phyloP scores from a whole-genome alignment of 257 asterid species.

The Jaltomata sinuosa region DNA sequence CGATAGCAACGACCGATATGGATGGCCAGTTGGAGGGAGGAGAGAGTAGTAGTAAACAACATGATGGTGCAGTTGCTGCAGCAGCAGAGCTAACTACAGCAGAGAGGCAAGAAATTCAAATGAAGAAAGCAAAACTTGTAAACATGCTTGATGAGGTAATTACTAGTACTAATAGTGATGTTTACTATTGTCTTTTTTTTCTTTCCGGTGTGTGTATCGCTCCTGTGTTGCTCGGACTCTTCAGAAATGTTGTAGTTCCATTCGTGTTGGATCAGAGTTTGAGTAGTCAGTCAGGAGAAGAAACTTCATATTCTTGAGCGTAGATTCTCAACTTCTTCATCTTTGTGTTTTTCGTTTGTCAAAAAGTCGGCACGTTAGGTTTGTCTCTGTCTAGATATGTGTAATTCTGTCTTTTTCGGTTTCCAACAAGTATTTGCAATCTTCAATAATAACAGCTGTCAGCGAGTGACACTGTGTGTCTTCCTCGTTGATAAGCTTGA shows the following conservation, averaged over 20 bases:
- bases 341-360: not conserved
- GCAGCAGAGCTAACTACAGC: conserved; percentile 64
- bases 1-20: not conserved
- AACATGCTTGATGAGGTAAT: conserved; percentile 98
- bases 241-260: not conserved
- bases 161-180: no score
- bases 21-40: conserved; percentile 14
- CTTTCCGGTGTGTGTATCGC: not conserved
- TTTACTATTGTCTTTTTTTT: no score
- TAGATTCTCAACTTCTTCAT: not conserved
- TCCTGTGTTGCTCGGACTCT: no score
- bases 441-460: not conserved
- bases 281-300: not conserved
- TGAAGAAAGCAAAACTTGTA: conserved; percentile 92
- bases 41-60: conserved; percentile 24
- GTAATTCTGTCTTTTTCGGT: not conserved
- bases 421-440: not conserved
- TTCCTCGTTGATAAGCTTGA: not conserved
- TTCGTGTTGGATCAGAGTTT: not conserved
- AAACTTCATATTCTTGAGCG: not conserved
- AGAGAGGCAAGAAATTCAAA: conserved; percentile 90
- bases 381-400: not conserved
- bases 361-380: no score
- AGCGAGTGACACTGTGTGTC: not conserved
- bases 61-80: conserved; percentile 19